Evolutionary conservation across 2,329 filamentous ascomycete species (phyloP), one percentile per base, ranked within the genome.

Genomic region (Sordariomycetes sp.): DNA sequence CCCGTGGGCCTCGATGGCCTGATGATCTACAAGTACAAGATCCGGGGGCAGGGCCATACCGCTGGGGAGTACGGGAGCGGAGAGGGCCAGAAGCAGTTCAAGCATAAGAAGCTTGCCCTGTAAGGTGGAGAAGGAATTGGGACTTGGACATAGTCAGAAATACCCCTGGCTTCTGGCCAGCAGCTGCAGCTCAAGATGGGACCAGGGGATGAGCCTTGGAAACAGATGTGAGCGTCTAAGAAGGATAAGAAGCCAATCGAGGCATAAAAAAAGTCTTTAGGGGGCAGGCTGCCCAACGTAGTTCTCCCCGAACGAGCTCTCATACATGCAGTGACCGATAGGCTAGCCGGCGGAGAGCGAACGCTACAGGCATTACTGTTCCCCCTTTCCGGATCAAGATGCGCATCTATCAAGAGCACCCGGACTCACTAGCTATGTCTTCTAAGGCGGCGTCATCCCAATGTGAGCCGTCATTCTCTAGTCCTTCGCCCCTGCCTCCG

Each of bases 11-110:
- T 99, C 57, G 94, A 97, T 68, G 94, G 94, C 0, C 73, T 99
- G 70, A 96, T 90, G 69, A 97, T 97, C 62, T 97, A 99, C 76
- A 97, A 97, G 77, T 99, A 97, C 77, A 84, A 94, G 71, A 80
- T 99, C 62, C 79, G 88, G 43, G 94, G 93, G 0, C 77, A 82
- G 60, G 94, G 92, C 11, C 94, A 99, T 64, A 79, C 86, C n/a
- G 90, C 89, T 24, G 81, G 81, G 0, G 84, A 83, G 58, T 97
- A 97, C 62, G 83, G 83, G 12, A 80, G 82, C 59, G 82, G 81
- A 1, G 77, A 82, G 60, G 81, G 81, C 20, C 76, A 83, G 74
- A 79, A 74, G 66, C 69, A 69, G 5, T 87, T 79, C 69, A 78
- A 82, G 71, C 83, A 87, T 66, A 78, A 86, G 70, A 76, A 68